Base-by-base conservation (phyloP, 2,329 filamentous ascomycete genomes). In the Helotiales sp. region DNA sequence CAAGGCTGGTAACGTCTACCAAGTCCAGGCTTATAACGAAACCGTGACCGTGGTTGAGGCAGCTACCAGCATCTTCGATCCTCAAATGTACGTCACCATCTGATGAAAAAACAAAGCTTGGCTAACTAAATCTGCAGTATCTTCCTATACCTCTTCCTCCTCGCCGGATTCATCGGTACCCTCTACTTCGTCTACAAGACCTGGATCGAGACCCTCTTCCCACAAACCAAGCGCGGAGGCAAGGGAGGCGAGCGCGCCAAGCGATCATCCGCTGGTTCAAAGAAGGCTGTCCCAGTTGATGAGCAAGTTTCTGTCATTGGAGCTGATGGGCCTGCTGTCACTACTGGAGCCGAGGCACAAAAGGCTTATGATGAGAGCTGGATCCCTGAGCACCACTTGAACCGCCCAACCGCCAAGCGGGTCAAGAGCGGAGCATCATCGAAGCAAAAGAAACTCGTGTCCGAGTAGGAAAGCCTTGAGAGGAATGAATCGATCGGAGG, bases 161-260 rank as follows among this genome's bases (percentile, higher is more conserved):
- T 90, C 63, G 89, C 86, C 69, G 87, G 86, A 70, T 96, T 97
- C 79, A 88, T 82, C 72, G 93, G 91, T 70, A 93, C 90, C 63
- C 87, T 91, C 79, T 97, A 95, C 88, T 97, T 97, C 81, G 93
- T 97, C 83, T 99, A 99, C 88, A 96, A 91, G 84, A 97, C 95
- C 77, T 98, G 95, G 93, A 91, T 99, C 81, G 92, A 93, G 76
- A 90, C 93, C 15, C 91, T 99, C 78, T 97, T 98, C 86, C 95
- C 96, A 58, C 93, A 97, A 85, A 89, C 91, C 73, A 92, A 93
- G 84, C 88, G 74, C 24, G 75, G 75, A 40, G 76, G 75, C 52
- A 77, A 77, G 65, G 75, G 75, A 58, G 74, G 74, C 17, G 75
- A 76, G 65, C 73, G 89, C 70, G 83, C 86, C 66, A 88, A 87